These are phyloP conservation scores for Hypoxylon rubiginosum DNA, from an alignment of 2,329 filamentous ascomycete species.

Conservation along the genomic window DNA sequence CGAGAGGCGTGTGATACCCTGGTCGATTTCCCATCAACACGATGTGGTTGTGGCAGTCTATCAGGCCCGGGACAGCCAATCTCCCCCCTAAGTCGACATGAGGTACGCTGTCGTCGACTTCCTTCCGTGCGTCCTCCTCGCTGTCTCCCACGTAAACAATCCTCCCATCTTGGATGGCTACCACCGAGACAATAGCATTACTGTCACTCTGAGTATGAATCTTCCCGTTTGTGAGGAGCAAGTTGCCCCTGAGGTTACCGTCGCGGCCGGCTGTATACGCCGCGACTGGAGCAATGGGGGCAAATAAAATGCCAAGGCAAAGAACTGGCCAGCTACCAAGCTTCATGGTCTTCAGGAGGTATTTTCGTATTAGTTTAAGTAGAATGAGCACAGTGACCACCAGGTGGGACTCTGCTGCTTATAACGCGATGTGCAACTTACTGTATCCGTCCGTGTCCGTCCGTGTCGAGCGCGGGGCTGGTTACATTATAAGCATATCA, in stretches of 20 bases:
- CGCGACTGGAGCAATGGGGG: neutral
- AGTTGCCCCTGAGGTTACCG: slow-evolving; percentile 34
- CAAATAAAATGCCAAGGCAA: neutral
- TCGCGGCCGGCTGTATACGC: neutral
- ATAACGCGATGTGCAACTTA: neutral
- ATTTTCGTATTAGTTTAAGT: neutral
- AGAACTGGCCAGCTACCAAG: neutral
- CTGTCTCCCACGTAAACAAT: slow-evolving; percentile 48
- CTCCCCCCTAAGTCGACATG: slow-evolving; percentile 44
- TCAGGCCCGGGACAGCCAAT: slow-evolving; percentile 45
- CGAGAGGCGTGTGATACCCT: slow-evolving; percentile 49
- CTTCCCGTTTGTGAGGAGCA: slow-evolving; percentile 47
- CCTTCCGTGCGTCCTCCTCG: slow-evolving; percentile 31
- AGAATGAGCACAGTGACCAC: neutral
- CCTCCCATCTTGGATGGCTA: slow-evolving; percentile 44
- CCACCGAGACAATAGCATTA: slow-evolving; percentile 35
- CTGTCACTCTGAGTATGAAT: slow-evolving; percentile 46
- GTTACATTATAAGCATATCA: neutral
- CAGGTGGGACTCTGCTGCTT: neutral
- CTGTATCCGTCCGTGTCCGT: neutral
- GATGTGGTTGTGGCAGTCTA: slow-evolving; percentile 51
- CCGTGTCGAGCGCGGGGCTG: neutral
- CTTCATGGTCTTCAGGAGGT: neutral
- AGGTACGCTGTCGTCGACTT: slow-evolving; percentile 27
- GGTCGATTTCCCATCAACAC: slow-evolving; percentile 49